Conservation (phyloP, 108 stramenopile species). For the Conticribra guillardii region DNA sequence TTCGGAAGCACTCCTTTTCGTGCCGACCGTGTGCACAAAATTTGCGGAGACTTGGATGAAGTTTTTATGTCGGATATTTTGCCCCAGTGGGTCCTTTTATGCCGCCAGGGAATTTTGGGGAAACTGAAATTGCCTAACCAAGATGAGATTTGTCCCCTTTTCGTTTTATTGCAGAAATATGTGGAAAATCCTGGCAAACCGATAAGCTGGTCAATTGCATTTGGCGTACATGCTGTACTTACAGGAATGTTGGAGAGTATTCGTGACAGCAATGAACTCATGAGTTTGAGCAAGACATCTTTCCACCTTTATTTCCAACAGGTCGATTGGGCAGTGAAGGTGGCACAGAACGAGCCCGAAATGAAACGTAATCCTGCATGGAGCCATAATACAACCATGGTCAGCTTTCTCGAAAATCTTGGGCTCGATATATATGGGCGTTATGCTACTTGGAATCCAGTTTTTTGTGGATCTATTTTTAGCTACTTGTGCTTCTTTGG, state of each 20-base stretch:
- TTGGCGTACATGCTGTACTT: constrained; percentile 56
- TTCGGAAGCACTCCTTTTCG: constrained; percentile 43
- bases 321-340: too few relatives aligned
- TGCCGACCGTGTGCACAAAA: constrained; percentile 27
- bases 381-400: constrained; percentile 26
- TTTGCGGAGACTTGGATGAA: constrained; percentile 58
- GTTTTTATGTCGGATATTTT: constrained; percentile 55
- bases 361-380: constrained; percentile 6
- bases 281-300: constrained; percentile 9
- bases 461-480: constrained; percentile 50
- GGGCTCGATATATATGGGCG: constrained; percentile 18
- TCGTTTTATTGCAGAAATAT: constrained; percentile 22
- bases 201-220: constrained; percentile 51
- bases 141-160: constrained; percentile 39
- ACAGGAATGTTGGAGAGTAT: constrained; percentile 46
- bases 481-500: constrained; percentile 41
- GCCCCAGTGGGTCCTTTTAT: constrained; percentile 37
- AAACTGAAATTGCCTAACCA: constrained; percentile 25
- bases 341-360: too few relatives aligned
- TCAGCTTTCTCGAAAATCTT: constrained; percentile 33
- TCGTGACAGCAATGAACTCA: constrained; percentile 12
- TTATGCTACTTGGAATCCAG: constrained; percentile 54
- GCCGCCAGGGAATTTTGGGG: constrained; percentile 40
- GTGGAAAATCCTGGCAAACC: constrained; percentile 42
- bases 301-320: too few relatives aligned